phyloP scores from a whole-genome alignment of 2,329 filamentous ascomycete genomes.

The Aspergillus pseudoviridinutans region DNA sequence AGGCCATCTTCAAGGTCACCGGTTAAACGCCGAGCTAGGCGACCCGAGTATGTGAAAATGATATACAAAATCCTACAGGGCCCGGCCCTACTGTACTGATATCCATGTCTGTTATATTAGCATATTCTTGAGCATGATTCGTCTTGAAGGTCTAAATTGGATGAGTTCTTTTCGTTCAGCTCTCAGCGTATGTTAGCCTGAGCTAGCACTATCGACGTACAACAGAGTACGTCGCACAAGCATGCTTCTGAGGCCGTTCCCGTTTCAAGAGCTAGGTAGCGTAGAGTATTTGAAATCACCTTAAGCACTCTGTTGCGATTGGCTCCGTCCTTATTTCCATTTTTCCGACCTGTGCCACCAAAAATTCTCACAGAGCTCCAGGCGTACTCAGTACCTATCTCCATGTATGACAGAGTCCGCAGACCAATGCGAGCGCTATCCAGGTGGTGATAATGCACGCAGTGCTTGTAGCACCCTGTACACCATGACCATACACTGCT shows the following conservation, averaged over 20 bases:
- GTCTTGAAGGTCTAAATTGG: not conserved
- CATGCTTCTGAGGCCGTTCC: not conserved
- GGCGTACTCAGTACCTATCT: no score
- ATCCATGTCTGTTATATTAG: not conserved
- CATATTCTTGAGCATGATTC: not conserved
- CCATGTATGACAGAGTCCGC: no score
- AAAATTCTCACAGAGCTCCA: no score
- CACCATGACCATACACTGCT: not conserved
- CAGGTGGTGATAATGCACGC: no score
- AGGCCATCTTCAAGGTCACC: slow-evolving; percentile 50
- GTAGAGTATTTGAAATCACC: slow-evolving; percentile 26
- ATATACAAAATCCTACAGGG: not conserved
- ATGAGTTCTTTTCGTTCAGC: not conserved
- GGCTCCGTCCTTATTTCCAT: not conserved
- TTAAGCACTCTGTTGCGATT: not conserved
- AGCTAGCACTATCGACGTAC: not conserved
- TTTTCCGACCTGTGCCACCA: not conserved
- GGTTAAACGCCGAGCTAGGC: slow-evolving; percentile 30
- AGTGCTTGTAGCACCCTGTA: not conserved
- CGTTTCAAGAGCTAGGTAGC: not conserved
- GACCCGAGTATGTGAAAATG: slow-evolving; percentile 1
- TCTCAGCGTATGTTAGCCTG: not conserved
- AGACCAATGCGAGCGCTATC: no score
- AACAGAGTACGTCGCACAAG: not conserved
- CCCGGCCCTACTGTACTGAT: not conserved